Conservation (phyloP, 768 basidiomycete genomes). For the Rossbeevera mucosa region DNA sequence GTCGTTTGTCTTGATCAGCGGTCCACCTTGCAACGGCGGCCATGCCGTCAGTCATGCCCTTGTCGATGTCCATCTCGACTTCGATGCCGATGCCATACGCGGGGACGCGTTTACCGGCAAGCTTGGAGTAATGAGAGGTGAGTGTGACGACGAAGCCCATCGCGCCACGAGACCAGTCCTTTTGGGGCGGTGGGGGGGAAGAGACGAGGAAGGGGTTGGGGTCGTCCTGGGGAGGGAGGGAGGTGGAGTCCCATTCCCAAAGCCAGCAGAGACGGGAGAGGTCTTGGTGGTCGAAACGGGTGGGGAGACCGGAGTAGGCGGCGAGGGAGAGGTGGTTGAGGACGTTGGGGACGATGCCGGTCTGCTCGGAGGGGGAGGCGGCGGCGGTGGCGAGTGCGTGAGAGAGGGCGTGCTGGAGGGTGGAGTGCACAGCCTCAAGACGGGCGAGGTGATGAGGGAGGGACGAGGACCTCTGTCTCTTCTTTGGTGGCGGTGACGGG, state of each 20-base stretch:
- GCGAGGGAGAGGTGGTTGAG: constrained; percentile 70
- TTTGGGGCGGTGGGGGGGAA: constrained; percentile 33
- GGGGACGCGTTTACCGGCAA: constrained; percentile 60
- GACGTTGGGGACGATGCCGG: constrained; percentile 71
- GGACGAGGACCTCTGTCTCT: constrained; percentile 49
- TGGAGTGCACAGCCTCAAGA: constrained; percentile 59
- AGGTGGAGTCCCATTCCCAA: constrained; percentile 78
- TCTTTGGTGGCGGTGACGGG: constrained; percentile 44
- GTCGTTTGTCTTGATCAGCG: constrained; percentile 57
- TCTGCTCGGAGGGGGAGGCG: constrained; percentile 70
- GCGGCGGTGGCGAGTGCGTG: constrained; percentile 83
- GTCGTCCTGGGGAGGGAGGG: constrained; percentile 46
- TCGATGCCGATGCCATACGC: constrained; percentile 86
- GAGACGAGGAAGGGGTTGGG: constrained; percentile 70
- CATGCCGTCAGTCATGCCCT: constrained; percentile 78
- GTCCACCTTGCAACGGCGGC: constrained; percentile 89
- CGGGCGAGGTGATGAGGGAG: constrained; percentile 60
- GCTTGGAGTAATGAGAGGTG: constrained; percentile 68
- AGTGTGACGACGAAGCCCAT: constrained; percentile 77
- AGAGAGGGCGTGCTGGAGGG: constrained; percentile 77
- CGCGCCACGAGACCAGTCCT: constrained; percentile 74
- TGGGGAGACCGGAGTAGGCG: constrained; percentile 62
- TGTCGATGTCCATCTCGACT: constrained; percentile 81
- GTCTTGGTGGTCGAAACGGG: constrained; percentile 64
- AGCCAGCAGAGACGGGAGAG: constrained; percentile 78